A percentile compares a stretch with the other conserved stretches of the same genome.
Conservation (phyloP, 2,329 filamentous ascomycete species). For the Ophiocordyceps unilateralis region DNA sequence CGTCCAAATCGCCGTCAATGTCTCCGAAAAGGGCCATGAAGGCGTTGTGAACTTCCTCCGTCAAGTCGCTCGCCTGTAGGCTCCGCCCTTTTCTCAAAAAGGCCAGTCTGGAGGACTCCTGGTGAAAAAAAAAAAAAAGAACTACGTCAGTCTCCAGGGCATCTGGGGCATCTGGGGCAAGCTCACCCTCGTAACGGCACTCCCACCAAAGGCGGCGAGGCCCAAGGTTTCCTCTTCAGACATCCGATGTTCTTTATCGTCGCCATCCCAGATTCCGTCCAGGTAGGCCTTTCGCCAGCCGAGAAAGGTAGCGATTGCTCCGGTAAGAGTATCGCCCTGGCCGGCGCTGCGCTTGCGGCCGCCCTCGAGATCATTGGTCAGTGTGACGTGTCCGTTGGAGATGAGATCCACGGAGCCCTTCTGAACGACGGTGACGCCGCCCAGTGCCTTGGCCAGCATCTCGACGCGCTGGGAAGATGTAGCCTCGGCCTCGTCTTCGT, state of each 20-base stretch:
- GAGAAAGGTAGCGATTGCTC: conserved; percentile 71
- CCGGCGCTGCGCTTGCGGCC: conserved; percentile 83
- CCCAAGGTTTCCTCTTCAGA: conserved; percentile 45
- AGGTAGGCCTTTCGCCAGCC: conserved; percentile 80
- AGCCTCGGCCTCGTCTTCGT: conserved; percentile 17
- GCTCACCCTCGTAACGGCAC: conserved; percentile 61
- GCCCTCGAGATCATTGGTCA: conserved; percentile 60
- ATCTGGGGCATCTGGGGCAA: too few species aligned
- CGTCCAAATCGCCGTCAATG: conserved; percentile 25
- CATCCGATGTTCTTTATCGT: conserved; percentile 28
- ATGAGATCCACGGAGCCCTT: conserved; percentile 76
- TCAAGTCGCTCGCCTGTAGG: conserved; percentile 84
- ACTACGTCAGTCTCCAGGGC: neutral
- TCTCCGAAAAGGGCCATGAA: conserved; percentile 72
- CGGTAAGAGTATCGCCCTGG: conserved; percentile 90
- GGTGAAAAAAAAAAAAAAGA: too few species aligned
- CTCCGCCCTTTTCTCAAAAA: conserved; percentile 75
- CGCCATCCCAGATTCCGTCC: conserved; percentile 57
- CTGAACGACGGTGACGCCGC: conserved; percentile 79
- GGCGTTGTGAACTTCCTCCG: conserved; percentile 70
- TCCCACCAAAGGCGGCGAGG: conserved; percentile 72
- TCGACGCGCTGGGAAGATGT: conserved; percentile 24
- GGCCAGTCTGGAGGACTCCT: conserved; percentile 72
- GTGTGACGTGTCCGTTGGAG: conserved; percentile 59
- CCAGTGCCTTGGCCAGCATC: conserved; percentile 55